Percentiles rank a stretch among this genome's conserved stretches.
Evolutionary conservation across 139 green algal genomes (phyloP).

Genomic region (Chlamydomonas eustigma): DNA sequence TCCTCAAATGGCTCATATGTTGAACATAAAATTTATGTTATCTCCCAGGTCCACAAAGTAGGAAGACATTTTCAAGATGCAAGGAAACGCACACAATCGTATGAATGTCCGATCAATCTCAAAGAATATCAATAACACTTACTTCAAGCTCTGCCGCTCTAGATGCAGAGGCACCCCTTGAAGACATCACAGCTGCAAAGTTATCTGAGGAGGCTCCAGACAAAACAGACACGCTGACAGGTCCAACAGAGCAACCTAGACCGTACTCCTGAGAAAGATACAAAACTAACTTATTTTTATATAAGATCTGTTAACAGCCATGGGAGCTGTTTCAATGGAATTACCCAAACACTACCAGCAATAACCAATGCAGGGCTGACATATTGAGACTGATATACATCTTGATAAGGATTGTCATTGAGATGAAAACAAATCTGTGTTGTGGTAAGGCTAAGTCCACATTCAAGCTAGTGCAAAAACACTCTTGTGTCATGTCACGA

Average conservation of each 20-base stretch:
- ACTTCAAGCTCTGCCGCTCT: constrained; percentile 12
- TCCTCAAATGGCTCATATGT: background rate
- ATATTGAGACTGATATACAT: too few species aligned
- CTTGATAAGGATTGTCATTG: too few species aligned
- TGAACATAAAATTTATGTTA: background rate
- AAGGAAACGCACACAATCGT: background rate
- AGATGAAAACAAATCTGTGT: too few species aligned
- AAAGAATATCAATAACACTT: background rate
- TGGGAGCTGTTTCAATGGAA: too few species aligned
- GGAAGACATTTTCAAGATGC: background rate
- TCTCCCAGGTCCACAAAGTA: background rate
- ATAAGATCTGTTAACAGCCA: too few species aligned
- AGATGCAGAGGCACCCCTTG: background rate
- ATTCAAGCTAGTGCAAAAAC: too few species aligned
- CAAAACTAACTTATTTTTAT: background rate
- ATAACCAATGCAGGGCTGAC: too few species aligned
- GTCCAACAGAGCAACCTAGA: constrained; percentile 66
- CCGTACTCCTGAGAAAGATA: constrained; percentile 54
- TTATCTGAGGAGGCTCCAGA: constrained; percentile 58
- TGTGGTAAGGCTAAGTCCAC: too few species aligned
- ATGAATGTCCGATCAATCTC: background rate
- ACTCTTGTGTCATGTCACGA: too few species aligned
- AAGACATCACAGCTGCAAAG: constrained; percentile 24
- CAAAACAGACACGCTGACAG: constrained; percentile 71
- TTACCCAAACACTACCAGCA: too few species aligned